A percentile compares a stretch with the other conserved stretches of the same genome.
Conservation (phyloP, 2,329 filamentous ascomycete genomes). For the Penicillium sclerotigenum region DNA sequence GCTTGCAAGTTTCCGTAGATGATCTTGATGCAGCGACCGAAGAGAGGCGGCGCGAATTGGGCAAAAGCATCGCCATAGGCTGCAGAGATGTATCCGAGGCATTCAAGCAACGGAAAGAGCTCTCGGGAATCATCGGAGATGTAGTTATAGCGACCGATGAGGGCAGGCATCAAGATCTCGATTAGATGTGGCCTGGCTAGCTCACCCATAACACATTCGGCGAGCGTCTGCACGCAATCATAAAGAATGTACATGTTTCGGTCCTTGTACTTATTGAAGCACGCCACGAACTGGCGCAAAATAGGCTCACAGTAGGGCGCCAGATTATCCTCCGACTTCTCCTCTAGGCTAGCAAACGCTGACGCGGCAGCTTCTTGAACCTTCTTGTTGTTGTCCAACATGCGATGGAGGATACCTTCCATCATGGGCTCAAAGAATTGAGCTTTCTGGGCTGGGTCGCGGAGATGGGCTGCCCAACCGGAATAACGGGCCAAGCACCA, state of each 20-base stretch:
- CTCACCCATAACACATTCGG: constrained; percentile 80
- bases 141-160: constrained; percentile 83
- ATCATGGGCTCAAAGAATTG: constrained; percentile 92
- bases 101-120: constrained; percentile 92
- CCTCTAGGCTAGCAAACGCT: constrained; percentile 92
- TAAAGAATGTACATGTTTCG: constrained; percentile 99
- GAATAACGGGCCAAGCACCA: constrained; percentile 96
- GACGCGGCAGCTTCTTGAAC: constrained; percentile 96
- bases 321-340: constrained; percentile 78
- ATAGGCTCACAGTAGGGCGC: constrained; percentile 87
- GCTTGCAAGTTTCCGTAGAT: constrained; percentile 90
- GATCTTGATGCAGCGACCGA: constrained; percentile 81
- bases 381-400: constrained; percentile 97
- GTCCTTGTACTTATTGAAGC: constrained; percentile 95
- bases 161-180: constrained; percentile 82
- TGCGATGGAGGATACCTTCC: constrained; percentile 89
- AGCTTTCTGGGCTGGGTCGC: constrained; percentile 63
- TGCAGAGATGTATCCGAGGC: constrained; percentile 87
- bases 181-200: constrained; percentile 80
- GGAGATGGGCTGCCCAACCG: constrained; percentile 78
- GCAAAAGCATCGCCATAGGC: constrained; percentile 79
- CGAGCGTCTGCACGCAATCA: constrained; percentile 95
- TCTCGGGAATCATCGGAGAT: constrained; percentile 87
- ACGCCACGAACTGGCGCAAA: constrained; percentile 84
- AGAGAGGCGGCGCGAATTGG: constrained; percentile 82